These are phyloP conservation scores for Suillus luteus DNA, from an alignment of 768 basidiomycete species.

Conservation along the genomic window DNA sequence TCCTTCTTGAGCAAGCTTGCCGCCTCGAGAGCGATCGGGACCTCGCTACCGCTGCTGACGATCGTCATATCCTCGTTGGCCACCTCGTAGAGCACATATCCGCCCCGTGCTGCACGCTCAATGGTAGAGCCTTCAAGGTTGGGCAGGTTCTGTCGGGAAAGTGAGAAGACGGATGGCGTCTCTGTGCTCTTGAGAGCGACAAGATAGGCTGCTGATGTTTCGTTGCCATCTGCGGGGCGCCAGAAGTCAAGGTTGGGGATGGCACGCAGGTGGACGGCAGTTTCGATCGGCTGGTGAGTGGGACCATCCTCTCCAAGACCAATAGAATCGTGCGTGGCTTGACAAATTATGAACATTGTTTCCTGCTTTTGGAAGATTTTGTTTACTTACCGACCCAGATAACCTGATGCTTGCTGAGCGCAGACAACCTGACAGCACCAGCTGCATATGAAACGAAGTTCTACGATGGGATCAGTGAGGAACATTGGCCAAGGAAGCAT, in stretches of 20 bases:
- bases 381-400: slow-evolving; percentile 83
- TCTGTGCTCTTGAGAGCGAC: slow-evolving; percentile 71
- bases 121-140: slow-evolving; percentile 88
- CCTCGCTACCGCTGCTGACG: slow-evolving; percentile 89
- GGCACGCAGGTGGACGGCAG: slow-evolving; percentile 82
- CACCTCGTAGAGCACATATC: slow-evolving; percentile 87
- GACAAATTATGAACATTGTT: slow-evolving; percentile 5
- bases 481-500: slow-evolving; percentile 2
- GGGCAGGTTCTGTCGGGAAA: slow-evolving; percentile 90
- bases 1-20: slow-evolving; percentile 74
- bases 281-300: slow-evolving; percentile 95
- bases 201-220: slow-evolving; percentile 91
- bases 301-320: slow-evolving; percentile 94
- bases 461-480: slow-evolving; percentile 36
- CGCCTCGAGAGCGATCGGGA: slow-evolving; percentile 84
- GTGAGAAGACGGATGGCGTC: slow-evolving; percentile 83
- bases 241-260: slow-evolving; percentile 91
- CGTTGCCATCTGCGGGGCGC: slow-evolving; percentile 94
- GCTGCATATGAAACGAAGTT: slow-evolving; percentile 95
- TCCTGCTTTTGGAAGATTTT: not conserved
- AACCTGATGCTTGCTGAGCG: slow-evolving; percentile 85
- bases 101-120: slow-evolving; percentile 81
- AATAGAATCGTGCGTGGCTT: slow-evolving; percentile 94
- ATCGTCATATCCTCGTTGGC: slow-evolving; percentile 83
- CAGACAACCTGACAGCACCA: slow-evolving; percentile 89